Evolutionary conservation across 2,329 filamentous ascomycete genomes (phyloP), one percentile per base, ranked within the genome.

Genomic region (Botryotinia convoluta): DNA sequence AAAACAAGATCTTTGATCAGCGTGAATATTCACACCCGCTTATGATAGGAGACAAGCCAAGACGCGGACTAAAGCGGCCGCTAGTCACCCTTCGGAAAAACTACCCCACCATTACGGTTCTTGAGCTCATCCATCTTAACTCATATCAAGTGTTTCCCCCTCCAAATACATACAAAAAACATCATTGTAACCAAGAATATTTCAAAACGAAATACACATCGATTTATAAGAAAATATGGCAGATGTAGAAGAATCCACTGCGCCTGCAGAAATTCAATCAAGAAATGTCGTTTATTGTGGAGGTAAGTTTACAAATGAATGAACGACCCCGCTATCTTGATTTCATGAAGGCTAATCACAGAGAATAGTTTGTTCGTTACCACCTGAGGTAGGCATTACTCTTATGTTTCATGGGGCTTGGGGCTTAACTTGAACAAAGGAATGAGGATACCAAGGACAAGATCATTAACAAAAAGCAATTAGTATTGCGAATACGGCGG

Each of bases 401-500:
- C 29, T 42, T 57, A 51, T 12, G 48, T n/a, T 18, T 51, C n/a
- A 29, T 57, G 51, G 26, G 67, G 39, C 14, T 22, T 57, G 32
- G 8, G 26, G 48, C 10, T 39, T 29, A 16, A 18, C 7, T 2
- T 42, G 26, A 14, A 29, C 1, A 4, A 37, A 26, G 42, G 32
- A 39, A 20, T 20, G 42, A 14, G 14, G 10, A n/a, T 35, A 65
- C 32, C 39, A n/a, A 39, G 35, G 22, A 39, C 37, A 26, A 42
- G n/a, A 67, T 57, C 32, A 32, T 65, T 72, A 35, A 63, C 18
- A 32, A 8, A 32, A 26, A 74, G 75, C 73, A 80, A 83, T 78
- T 84, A 98, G 96, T 99, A 98, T 85, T 99, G 96, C 86, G 96
- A 99, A 85, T 98, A 98, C 84, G 96, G 96, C 81, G 95, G 95